Evolutionary conservation across 768 basidiomycete genomes (phyloP).

Genomic region (Crassisporium funariophilum): DNA sequence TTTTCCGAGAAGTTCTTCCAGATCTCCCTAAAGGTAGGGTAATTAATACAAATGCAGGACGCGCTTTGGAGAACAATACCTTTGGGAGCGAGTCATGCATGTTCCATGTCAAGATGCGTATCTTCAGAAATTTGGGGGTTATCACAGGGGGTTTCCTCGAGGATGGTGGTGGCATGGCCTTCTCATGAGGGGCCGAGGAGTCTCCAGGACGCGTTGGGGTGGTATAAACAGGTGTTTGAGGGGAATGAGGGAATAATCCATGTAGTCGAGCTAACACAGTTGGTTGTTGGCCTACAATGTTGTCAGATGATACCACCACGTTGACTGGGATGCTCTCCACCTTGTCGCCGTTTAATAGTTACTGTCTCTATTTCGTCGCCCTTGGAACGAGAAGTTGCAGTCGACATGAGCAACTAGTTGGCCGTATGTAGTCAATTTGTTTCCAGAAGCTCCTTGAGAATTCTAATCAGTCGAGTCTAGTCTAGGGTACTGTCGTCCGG

Average conservation of each 20-base stretch:
- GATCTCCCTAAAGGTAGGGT: constrained; percentile 57
- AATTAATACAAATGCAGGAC: not conserved
- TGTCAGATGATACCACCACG: not conserved
- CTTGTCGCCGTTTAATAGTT: no score
- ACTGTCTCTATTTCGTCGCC: no score
- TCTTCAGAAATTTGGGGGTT: constrained; percentile 58
- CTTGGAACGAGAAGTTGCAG: no score
- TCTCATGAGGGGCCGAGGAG: not conserved
- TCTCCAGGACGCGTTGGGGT: constrained; percentile 13
- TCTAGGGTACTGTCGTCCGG: not conserved
- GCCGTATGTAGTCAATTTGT: no score
- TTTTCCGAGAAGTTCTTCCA: constrained; percentile 69
- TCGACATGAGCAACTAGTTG: no score
- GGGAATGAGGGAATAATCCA: constrained; percentile 44
- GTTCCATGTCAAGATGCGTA: constrained; percentile 78
- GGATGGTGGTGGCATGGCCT: constrained; percentile 19
- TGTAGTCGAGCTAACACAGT: constrained; percentile 54
- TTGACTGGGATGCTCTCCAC: not conserved
- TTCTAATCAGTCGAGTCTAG: no score
- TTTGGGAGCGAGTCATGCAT: constrained; percentile 85
- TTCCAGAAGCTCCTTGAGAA: no score
- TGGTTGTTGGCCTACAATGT: constrained; percentile 28
- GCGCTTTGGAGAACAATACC: constrained; percentile 34
- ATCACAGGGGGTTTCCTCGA: constrained; percentile 26
- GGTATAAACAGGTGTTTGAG: constrained; percentile 6